phyloP scores from a whole-genome alignment of 768 basidiomycete genomes.

The Ephemerocybe angulata region DNA sequence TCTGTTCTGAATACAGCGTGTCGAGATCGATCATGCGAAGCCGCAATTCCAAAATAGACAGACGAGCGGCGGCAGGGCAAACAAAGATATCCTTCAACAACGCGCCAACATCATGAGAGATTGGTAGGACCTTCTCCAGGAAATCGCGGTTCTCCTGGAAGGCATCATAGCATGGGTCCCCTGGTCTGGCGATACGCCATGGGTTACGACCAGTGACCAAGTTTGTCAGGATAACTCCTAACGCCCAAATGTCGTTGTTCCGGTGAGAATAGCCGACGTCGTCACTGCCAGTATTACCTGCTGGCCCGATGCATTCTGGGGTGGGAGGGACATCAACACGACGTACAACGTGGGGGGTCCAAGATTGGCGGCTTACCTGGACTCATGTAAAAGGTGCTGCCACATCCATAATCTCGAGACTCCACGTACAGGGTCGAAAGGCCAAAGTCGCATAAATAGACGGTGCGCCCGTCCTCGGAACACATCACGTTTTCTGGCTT shows the following conservation, averaged over 20 bases:
- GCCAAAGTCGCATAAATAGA: slow-evolving; percentile 79
- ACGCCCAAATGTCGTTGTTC: slow-evolving; percentile 69
- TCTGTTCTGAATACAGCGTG: neutral
- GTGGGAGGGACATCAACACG: too few species aligned
- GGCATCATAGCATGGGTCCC: slow-evolving; percentile 63
- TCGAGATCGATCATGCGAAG: neutral
- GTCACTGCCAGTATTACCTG: slow-evolving; percentile 29
- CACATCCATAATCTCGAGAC: slow-evolving; percentile 52
- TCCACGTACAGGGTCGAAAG: slow-evolving; percentile 48
- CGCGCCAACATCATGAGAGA: slow-evolving; percentile 60
- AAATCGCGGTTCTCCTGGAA: slow-evolving; percentile 62
- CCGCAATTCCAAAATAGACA: slow-evolving; percentile 55
- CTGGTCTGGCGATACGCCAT: slow-evolving; percentile 67
- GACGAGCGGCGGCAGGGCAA: slow-evolving; percentile 58
- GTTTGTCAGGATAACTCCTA: slow-evolving; percentile 80
- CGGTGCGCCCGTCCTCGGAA: slow-evolving; percentile 44
- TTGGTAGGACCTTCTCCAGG: slow-evolving; percentile 65
- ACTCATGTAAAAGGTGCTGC: slow-evolving; percentile 65
- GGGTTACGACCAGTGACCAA: slow-evolving; percentile 76
- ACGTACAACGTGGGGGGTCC: too few species aligned
- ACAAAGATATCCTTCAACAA: slow-evolving; percentile 72
- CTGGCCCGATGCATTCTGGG: slow-evolving; percentile 52
- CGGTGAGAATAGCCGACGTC: slow-evolving; percentile 52
- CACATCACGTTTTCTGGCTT: slow-evolving; percentile 83
- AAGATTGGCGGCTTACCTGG: slow-evolving; percentile 67